Evolutionary conservation across 2,329 filamentous ascomycete genomes (phyloP).

Genomic region (Dothidotthia symphoricarpi): DNA sequence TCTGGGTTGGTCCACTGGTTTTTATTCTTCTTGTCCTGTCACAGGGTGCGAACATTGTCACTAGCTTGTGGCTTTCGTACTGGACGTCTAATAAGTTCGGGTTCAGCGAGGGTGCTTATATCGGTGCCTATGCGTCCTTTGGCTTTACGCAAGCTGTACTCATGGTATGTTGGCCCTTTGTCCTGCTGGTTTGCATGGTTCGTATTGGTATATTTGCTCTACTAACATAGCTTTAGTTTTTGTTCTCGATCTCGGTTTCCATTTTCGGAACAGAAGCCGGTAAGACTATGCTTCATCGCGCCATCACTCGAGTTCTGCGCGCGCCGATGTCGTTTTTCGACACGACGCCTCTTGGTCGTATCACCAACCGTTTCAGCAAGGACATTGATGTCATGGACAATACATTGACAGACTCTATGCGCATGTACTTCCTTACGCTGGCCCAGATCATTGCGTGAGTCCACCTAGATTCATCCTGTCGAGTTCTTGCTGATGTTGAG

Average conservation of each 20-base stretch:
- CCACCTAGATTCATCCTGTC: background rate
- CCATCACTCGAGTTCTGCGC: conserved; percentile 70
- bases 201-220: conserved; percentile 68
- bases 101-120: conserved; percentile 67
- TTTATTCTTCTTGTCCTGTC: conserved; percentile 66
- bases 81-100: conserved; percentile 82
- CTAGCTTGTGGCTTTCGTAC: conserved; percentile 88
- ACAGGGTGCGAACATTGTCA: conserved; percentile 82
- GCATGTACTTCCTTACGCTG: conserved; percentile 87
- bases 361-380: conserved; percentile 93
- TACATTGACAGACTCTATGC: conserved; percentile 79
- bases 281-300: conserved; percentile 75
- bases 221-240: conserved; percentile 49
- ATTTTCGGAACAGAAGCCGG: conserved; percentile 78
- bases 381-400: conserved; percentile 98
- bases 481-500: conserved; percentile 7
- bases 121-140: conserved; percentile 50
- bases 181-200: conserved; percentile 68
- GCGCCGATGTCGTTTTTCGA: conserved; percentile 90
- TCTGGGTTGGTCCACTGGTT: conserved; percentile 65
- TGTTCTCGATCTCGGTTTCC: conserved; percentile 75
- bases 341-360: conserved; percentile 89
- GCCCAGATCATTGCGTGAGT: conserved; percentile 65
- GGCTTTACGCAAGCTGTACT: conserved; percentile 28
- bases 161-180: conserved; percentile 48